Base-by-base conservation (phyloP, 495 filamentous ascomycete species). In the Aspergillus olivimuriae region DNA sequence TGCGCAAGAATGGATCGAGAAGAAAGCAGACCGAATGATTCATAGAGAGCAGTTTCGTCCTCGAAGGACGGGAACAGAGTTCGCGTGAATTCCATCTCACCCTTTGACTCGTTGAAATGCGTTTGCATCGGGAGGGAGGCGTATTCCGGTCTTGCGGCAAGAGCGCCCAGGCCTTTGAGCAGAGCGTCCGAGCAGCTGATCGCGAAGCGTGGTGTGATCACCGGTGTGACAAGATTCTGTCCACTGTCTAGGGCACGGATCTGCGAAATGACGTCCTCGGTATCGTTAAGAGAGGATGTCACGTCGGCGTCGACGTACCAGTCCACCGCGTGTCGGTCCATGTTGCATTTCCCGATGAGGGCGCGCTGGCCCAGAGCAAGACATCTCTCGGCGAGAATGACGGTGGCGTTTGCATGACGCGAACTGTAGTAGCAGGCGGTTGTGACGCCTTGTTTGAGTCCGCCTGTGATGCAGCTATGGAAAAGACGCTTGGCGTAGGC, bases 401-500 rank as follows among this genome's bases (percentile, higher is more conserved):
- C 68, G 2, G 78, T 78, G 4, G 78, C 80, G 7, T 70, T 63
- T 2, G 66, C 68, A 48, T 86, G 80, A 1, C 74, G 60, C 1
- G 77, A 81, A 8, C 70, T 78, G 49, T 83, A 84, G 57, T 84
- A 85, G 5, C 73, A 70, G 1, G 82, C 82, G 1, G 77, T 84
- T 2, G 82, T 86, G 46, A 80, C 72, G 8, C 82, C 82, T 44
- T 83, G 79, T 15, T 68, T 65, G 4, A 86, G 65, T 32, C 80
- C 69, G 3, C 77, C 78, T 0, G 69, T 56, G 7, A 86, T 73
- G 45, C 76, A 77, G 15, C 55, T 46, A 2, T 63, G 41, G 50
- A 84, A 85, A 41, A 77, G 64, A 15, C 56, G 53, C 5, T 53
- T 55, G 0, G 82, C 80, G 50, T 84, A 73, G 3, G 47, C 59